Base-by-base conservation (phyloP, 352 stramenopile species). In the Pythium insidiosum region DNA sequence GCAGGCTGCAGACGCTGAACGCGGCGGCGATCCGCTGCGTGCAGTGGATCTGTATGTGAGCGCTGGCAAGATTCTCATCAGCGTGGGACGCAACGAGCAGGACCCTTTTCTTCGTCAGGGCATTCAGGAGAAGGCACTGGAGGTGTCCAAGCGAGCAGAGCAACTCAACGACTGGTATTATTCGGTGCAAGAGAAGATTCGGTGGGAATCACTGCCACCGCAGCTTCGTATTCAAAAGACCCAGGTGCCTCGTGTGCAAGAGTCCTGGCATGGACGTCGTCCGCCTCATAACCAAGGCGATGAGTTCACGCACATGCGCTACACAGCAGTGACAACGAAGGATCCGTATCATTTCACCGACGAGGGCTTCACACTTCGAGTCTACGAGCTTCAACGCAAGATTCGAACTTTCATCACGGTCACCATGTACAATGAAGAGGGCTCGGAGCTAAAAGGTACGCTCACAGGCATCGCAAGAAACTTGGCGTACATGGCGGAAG, bases 401-500 rank as follows among this genome's bases (percentile, higher is more conserved):
- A 67, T 74, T 22, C 66, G 66, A 6, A 58, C 71, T 6, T 70
- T 78, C 18, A 68, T 78, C 51, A 70, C 57, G 5, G 61, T 73
- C 28, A 78, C 66, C 15, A 72, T 74, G 60, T 71, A 74, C 50
- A 74, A 72, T 35, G 66, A 78, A 67, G 53, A 68, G 50, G 61
- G 61, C 15, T 54, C 31, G 12, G 60, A 78, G 29, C 52, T 73
- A 18, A 51, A 64, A 33, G 52, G 53, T 12, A 78, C 66, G 15
- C 53, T 73, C 9, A 66, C 49, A 36, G 63, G 63, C 5, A 65
- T 78, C 13, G 63, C 63, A 1, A 51, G 51, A 31, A 71, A 71
- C 26, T 29, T 78, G 21, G 31, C 50, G 30, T 64, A 60, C 49
- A 72, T 78, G 63, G 53, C 49, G 10, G 61, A 74, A 34, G 43